Conservation (phyloP, 208 protist genomes). For the Plasmodiophora brassicae region DNA sequence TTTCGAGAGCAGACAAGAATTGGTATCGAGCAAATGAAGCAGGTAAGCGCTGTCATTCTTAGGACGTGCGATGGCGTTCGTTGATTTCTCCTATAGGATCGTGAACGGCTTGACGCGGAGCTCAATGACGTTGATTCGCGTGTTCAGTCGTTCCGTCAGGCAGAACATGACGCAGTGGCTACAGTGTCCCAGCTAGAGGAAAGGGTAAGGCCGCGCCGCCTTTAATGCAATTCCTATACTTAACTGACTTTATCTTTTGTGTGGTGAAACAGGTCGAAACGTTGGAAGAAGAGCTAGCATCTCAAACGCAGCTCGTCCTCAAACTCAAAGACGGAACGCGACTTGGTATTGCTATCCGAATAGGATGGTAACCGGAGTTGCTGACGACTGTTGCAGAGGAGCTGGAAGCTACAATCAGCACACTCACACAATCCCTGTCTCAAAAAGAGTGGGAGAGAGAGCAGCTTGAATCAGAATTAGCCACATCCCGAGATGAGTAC, state of each 20-base stretch:
- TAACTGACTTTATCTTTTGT: neutral
- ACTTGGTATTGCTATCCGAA: neutral
- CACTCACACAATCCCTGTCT: neutral
- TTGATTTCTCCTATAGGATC: neutral
- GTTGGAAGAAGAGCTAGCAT: neutral
- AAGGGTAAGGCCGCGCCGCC: no score
- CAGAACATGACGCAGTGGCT: neutral
- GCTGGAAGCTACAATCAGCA: neutral
- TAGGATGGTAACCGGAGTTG: neutral
- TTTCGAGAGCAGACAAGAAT: neutral
- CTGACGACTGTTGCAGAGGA: neutral
- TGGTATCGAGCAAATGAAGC: conserved; percentile 1
- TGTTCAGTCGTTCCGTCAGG: neutral
- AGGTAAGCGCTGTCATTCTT: neutral
- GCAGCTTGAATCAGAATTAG: neutral
- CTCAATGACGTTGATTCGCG: neutral
- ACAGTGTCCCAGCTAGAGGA: neutral
- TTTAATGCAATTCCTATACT: no score
- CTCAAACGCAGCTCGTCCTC: neutral
- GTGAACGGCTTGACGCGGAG: neutral
- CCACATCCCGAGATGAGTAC: neutral
- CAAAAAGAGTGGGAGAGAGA: neutral
- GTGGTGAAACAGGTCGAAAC: neutral
- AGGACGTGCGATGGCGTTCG: neutral
- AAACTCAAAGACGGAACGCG: conserved; percentile 26